These are phyloP conservation scores for Grigorovia transvaalensis DNA, from an alignment of 805 yeast species.

Conservation along the genomic window DNA sequence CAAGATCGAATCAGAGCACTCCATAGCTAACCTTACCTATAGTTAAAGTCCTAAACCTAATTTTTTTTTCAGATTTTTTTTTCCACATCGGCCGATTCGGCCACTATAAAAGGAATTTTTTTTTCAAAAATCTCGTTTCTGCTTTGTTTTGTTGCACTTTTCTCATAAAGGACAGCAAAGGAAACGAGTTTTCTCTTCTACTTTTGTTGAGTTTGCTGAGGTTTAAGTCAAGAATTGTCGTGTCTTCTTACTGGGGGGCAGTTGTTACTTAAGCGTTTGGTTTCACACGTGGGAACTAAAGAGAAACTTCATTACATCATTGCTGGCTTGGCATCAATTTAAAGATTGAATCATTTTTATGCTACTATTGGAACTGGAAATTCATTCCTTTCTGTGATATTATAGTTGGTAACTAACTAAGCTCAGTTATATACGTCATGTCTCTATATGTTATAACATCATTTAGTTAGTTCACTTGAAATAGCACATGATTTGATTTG, in stretches of 20 bases:
- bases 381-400: not conserved
- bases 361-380: not conserved
- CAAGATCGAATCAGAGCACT: no score
- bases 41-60: not conserved
- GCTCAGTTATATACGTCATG: not conserved
- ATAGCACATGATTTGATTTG: no score
- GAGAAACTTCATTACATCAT: not conserved
- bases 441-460: not conserved
- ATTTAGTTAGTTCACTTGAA: not conserved
- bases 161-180: not conserved
- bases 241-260: no score
- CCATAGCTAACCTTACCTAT: no score
- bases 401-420: not conserved
- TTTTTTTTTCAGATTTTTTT: not conserved
- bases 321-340: not conserved
- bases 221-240: not conserved
- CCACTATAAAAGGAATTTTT: not conserved
- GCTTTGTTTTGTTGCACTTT: not conserved
- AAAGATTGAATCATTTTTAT: not conserved
- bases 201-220: not conserved
- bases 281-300: not conserved
- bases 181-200: not conserved
- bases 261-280: no score
- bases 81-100: no score
- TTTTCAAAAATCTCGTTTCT: not conserved